Evolutionary conservation across 2,329 filamentous ascomycete genomes (phyloP).

Genomic region (Calycina marina): DNA sequence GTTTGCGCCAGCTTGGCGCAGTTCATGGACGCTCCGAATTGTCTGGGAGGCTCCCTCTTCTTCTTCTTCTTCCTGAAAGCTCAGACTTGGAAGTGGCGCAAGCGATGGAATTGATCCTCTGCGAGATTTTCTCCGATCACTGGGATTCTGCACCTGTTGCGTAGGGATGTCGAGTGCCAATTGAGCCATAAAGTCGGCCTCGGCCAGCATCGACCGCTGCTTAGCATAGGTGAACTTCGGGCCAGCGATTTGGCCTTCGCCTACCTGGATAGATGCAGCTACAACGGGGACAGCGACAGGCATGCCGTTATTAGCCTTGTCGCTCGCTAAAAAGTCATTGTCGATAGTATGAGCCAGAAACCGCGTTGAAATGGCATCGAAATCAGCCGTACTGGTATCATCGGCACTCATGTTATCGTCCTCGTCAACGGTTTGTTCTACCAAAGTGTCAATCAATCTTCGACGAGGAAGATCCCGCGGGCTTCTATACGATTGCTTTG

Average conservation of each 20-base stretch:
- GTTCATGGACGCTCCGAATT: slow-evolving; percentile 49
- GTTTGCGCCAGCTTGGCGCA: slow-evolving; percentile 51
- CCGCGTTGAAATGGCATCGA: slow-evolving; percentile 2
- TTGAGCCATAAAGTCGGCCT: slow-evolving; percentile 20
- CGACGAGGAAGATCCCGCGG: slow-evolving; percentile 11
- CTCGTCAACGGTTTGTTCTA: slow-evolving; percentile 14
- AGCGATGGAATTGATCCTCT: slow-evolving; percentile 16
- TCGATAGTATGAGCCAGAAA: background rate
- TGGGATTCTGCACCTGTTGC: slow-evolving; percentile 7
- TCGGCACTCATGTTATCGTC: slow-evolving; percentile 6
- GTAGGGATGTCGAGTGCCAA: slow-evolving; percentile 18
- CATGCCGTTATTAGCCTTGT: slow-evolving; percentile 9
- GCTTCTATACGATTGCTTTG: slow-evolving; percentile 8
- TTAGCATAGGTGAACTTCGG: slow-evolving; percentile 22
- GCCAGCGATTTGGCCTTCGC: slow-evolving; percentile 17
- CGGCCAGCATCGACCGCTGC: slow-evolving; percentile 22
- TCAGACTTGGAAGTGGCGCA: slow-evolving; percentile 16
- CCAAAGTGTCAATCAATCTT: slow-evolving; percentile 22
- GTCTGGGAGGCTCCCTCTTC: slow-evolving; percentile 22
- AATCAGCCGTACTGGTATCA: slow-evolving; percentile 4
- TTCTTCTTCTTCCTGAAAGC: slow-evolving; percentile 18
- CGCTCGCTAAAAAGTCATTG: background rate
- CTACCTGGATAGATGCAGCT: slow-evolving; percentile 6
- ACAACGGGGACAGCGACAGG: slow-evolving; percentile 4
- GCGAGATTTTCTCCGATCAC: slow-evolving; percentile 12